phyloP scores from a whole-genome alignment of 257 asterid genomes.

The Nicotiana tabacum region DNA sequence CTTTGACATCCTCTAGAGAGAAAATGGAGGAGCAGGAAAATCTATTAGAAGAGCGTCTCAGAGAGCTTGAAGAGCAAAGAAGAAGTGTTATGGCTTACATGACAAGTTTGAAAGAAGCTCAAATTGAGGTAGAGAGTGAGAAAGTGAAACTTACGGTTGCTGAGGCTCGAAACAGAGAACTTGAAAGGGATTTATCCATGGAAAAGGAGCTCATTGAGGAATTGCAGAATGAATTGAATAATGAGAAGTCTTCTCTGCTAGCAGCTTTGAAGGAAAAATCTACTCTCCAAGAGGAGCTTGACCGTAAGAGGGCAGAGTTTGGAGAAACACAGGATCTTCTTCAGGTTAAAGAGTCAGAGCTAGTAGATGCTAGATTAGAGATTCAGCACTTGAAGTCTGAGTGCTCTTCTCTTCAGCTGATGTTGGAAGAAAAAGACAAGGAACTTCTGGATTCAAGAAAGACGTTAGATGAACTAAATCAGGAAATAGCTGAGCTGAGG shows the following conservation, averaged over 20 bases:
- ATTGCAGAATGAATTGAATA: slow-evolving; percentile 48
- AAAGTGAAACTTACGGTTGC: slow-evolving; percentile 48
- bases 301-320: slow-evolving; percentile 40
- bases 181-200: slow-evolving; percentile 50
- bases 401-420: slow-evolving; percentile 50
- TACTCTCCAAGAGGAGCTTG: slow-evolving; percentile 49
- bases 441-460: slow-evolving; percentile 50
- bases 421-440: slow-evolving; percentile 51
- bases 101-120: slow-evolving; percentile 57
- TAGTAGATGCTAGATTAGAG: slow-evolving; percentile 70
- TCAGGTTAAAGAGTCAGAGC: slow-evolving; percentile 60
- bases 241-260: slow-evolving; percentile 45
- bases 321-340: slow-evolving; percentile 50
- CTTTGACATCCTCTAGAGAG: slow-evolving; percentile 46
- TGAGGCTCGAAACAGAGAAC: slow-evolving; percentile 63
- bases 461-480: slow-evolving; percentile 44
- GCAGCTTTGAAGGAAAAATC: slow-evolving; percentile 39
- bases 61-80: slow-evolving; percentile 64
- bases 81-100: slow-evolving; percentile 45
- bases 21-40: slow-evolving; percentile 55
- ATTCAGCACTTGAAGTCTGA: slow-evolving; percentile 56
- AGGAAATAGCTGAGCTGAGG: slow-evolving; percentile 49
- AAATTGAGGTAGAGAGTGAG: slow-evolving; percentile 66
- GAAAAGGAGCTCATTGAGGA: slow-evolving; percentile 55
- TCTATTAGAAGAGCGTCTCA: slow-evolving; percentile 45